Conservation (phyloP, 129 eudicot species). For the Calendula officinalis region DNA sequence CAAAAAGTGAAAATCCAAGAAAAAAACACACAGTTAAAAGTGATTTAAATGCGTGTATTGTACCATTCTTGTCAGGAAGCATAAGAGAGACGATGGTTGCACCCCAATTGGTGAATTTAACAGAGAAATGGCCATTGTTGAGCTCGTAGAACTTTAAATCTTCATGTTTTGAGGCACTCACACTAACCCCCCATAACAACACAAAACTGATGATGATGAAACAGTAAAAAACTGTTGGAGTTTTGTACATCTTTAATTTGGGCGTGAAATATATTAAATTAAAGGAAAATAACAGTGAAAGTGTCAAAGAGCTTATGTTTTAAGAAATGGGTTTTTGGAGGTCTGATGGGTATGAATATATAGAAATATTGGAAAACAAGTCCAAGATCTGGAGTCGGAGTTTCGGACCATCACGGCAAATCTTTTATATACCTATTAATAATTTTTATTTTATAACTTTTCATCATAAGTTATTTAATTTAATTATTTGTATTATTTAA, state of each 20-base stretch:
- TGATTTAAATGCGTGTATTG: slow-evolving; percentile 18
- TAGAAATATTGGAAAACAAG: slow-evolving; percentile 19
- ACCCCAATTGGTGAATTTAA: slow-evolving; percentile 63
- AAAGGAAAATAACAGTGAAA: not conserved
- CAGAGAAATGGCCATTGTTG: slow-evolving; percentile 57
- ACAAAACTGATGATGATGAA: slow-evolving; percentile 26
- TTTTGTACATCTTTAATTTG: slow-evolving; percentile 25
- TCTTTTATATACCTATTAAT: not conserved
- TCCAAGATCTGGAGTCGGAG: slow-evolving; percentile 13
- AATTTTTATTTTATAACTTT: not conserved
- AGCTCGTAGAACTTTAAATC: slow-evolving; percentile 53
- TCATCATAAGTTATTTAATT: too few species aligned
- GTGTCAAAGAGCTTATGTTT: slow-evolving; percentile 10
- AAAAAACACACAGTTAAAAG: not conserved
- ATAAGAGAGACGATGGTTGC: slow-evolving; percentile 64
- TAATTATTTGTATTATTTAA: not conserved
- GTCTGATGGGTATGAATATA: slow-evolving; percentile 21
- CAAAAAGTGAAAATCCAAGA: not conserved
- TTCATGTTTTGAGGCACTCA: slow-evolving; percentile 24
- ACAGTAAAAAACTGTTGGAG: slow-evolving; percentile 24
- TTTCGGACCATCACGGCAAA: slow-evolving; percentile 13
- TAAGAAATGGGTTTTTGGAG: not conserved
- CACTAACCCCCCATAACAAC: slow-evolving; percentile 20
- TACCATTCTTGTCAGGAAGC: slow-evolving; percentile 81
- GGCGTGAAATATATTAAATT: not conserved